phyloP scores from a whole-genome alignment of 305 asterid species.

The Fraxinus ornus region DNA sequence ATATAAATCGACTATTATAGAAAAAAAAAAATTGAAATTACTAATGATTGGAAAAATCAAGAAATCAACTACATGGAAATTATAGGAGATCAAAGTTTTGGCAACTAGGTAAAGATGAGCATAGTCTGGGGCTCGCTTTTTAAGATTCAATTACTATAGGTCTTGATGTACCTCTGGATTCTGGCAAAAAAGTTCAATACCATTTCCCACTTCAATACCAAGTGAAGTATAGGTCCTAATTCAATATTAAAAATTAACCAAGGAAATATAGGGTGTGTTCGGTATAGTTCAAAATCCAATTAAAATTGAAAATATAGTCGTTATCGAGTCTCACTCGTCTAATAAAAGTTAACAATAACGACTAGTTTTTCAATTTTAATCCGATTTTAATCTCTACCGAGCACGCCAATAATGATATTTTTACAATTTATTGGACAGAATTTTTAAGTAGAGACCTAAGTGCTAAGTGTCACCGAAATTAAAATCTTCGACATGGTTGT shows the following conservation, averaged over 20 bases:
- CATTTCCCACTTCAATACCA: background rate
- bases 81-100: background rate
- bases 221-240: background rate
- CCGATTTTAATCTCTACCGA: no score
- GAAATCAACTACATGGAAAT: background rate
- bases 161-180: background rate
- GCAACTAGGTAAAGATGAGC: background rate
- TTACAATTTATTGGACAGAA: background rate
- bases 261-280: no score
- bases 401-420: no score
- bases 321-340: no score
- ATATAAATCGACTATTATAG: no score
- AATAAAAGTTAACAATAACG: no score
- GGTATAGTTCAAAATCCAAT: no score
- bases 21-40: no score
- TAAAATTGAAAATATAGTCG: no score
- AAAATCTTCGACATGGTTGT: background rate
- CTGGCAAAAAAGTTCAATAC: no score
- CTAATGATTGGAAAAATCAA: background rate
- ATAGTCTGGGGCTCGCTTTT: background rate
- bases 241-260: background rate
- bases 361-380: no score
- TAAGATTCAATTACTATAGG: background rate
- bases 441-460: background rate
- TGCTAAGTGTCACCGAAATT: background rate